phyloP scores from a whole-genome alignment of 1,284 basidiomycete genomes.

The Cutaneotrichosporon mucoides region DNA sequence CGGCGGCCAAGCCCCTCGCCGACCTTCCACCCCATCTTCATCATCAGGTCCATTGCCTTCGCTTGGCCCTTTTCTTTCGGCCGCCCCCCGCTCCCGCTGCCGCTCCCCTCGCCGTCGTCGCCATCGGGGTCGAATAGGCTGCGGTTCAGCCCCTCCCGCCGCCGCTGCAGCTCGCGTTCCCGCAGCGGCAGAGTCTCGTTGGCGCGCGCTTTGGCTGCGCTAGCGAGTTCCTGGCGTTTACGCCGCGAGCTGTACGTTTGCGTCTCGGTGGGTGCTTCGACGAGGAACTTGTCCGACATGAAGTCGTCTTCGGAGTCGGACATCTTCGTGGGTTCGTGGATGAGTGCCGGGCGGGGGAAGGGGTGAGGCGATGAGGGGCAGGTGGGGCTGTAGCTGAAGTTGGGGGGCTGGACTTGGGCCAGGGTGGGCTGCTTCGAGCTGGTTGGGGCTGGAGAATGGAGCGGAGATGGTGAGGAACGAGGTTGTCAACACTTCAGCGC shows the following conservation, averaged over 20 bases:
- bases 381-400: neutral
- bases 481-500: too few relatives aligned
- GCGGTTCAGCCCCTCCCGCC: constrained; percentile 37
- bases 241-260: constrained; percentile 34
- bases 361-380: neutral
- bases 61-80: constrained; percentile 16
- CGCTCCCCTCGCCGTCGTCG: neutral
- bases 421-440: too few relatives aligned
- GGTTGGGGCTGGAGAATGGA: too few relatives aligned
- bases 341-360: neutral
- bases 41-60: constrained; percentile 48
- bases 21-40: constrained; percentile 50
- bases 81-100: neutral
- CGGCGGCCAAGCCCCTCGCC: constrained; percentile 44
- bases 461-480: too few relatives aligned
- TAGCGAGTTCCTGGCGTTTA: constrained; percentile 19
- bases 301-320: constrained; percentile 50
- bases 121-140: constrained; percentile 31
- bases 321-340: constrained; percentile 19
- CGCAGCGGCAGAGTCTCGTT: constrained; percentile 17
- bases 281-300: constrained; percentile 51
- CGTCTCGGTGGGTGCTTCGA: constrained; percentile 21
- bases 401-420: too few relatives aligned
- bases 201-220: constrained; percentile 29
- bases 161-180: constrained; percentile 32